Evolutionary conservation across 2,329 filamentous ascomycete genomes (phyloP).

Genomic region (Trichophyton verrucosum): DNA sequence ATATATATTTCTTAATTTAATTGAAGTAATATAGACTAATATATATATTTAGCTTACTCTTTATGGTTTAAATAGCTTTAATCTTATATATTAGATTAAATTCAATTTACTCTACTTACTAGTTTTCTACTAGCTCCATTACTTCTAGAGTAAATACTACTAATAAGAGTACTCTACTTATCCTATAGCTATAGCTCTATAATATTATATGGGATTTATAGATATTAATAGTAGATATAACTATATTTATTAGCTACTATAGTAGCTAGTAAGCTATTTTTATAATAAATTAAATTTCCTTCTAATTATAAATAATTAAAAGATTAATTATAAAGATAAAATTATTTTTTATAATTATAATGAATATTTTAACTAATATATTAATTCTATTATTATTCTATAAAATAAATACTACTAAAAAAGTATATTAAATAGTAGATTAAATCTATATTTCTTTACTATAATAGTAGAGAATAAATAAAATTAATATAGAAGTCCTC

Average conservation of each 20-base stretch:
- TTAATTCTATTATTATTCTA: neutral
- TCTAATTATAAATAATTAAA: neutral
- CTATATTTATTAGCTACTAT: neutral
- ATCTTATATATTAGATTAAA: neutral
- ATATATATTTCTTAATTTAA: no score
- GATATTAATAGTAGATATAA: neutral
- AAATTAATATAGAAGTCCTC: neutral
- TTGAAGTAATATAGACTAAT: no score
- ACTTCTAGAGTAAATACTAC: neutral
- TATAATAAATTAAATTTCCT: neutral
- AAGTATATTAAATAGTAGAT: neutral
- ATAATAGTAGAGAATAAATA: neutral
- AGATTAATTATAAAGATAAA: neutral
- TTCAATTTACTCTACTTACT: neutral
- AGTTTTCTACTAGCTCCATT: neutral
- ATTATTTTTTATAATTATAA: neutral
- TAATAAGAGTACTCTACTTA: no score
- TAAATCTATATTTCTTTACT: neutral
- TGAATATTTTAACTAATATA: neutral
- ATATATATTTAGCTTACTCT: neutral
- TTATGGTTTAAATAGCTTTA: neutral
- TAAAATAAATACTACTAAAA: neutral
- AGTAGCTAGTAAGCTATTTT: neutral
- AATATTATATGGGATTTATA: neutral
- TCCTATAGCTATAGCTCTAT: neutral